phyloP scores from a whole-genome alignment of 2,329 filamentous ascomycete species.

The Fusarium ramigenum region DNA sequence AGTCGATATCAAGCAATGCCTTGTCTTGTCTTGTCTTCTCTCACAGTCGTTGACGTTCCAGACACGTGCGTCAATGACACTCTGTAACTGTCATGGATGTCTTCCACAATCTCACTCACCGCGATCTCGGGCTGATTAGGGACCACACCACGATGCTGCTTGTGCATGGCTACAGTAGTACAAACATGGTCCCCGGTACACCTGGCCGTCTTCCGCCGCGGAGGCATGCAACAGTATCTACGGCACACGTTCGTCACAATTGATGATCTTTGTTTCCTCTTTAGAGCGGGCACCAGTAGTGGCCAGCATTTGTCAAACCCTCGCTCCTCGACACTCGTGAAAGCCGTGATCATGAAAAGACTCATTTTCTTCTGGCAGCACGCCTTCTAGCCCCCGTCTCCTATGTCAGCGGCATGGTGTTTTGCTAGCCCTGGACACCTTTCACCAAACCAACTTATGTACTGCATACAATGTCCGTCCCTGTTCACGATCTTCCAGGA shows the following conservation, averaged over 20 bases:
- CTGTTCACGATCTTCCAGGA: constrained; percentile 26
- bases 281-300: constrained; percentile 36
- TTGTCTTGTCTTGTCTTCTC: constrained; percentile 6
- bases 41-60: not conserved
- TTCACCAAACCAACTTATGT: not conserved
- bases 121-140: constrained; percentile 39
- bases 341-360: not conserved
- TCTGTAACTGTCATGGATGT: not conserved
- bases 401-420: constrained; percentile 11
- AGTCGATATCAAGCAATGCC: not conserved
- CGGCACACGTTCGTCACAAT: constrained; percentile 31
- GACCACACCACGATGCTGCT: constrained; percentile 12
- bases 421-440: constrained; percentile 1
- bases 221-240: constrained; percentile 17
- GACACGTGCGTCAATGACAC: not conserved
- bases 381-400: constrained; percentile 9
- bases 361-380: constrained; percentile 12
- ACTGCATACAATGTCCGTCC: constrained; percentile 11
- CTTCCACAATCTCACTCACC: constrained; percentile 36
- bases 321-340: not conserved
- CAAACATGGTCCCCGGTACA: constrained; percentile 27
- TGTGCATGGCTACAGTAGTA: constrained; percentile 13
- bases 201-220: constrained; percentile 33
- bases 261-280: constrained; percentile 41
- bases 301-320: constrained; percentile 3